Conservation (phyloP, 1,284 basidiomycete species). For the Chiua sp. region DNA sequence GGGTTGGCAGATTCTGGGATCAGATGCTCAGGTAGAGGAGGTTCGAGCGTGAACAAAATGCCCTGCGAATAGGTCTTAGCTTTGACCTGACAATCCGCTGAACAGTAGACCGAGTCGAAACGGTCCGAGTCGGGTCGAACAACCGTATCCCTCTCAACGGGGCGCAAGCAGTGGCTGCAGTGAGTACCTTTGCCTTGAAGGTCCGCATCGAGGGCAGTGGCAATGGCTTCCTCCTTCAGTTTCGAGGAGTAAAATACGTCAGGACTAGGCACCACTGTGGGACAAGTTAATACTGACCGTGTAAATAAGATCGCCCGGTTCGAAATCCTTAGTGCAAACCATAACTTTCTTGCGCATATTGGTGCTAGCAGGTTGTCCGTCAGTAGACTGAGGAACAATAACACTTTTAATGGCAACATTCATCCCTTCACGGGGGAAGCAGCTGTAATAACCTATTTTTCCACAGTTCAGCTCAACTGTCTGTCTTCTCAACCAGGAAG, state of each 20-base stretch:
- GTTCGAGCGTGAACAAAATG: constrained; percentile 71
- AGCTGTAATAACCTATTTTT: constrained; percentile 69
- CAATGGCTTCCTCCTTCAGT: constrained; percentile 70
- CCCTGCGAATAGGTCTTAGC: constrained; percentile 65
- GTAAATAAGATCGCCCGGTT: constrained; percentile 75
- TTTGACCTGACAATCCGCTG: constrained; percentile 62
- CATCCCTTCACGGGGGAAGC: constrained; percentile 72
- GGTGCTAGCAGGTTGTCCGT: constrained; percentile 29
- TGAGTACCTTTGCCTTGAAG: constrained; percentile 67
- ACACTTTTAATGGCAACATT: constrained; percentile 65
- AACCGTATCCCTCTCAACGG: constrained; percentile 50
- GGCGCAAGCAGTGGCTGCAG: constrained; percentile 74
- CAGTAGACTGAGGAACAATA: constrained; percentile 38
- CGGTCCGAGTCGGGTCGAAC: constrained; percentile 55
- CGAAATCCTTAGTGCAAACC: constrained; percentile 69
- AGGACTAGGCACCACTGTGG: background rate
- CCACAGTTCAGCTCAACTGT: constrained; percentile 33
- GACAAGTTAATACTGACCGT: constrained; percentile 49
- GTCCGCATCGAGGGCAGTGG: constrained; percentile 71
- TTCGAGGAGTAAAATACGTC: constrained; percentile 6
- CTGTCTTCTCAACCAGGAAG: constrained; percentile 27
- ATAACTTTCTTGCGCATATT: constrained; percentile 57
- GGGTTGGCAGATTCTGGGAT: constrained; percentile 40
- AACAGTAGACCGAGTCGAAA: constrained; percentile 71
- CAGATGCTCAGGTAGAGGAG: constrained; percentile 61